Evolutionary conservation across 345 rosid species (phyloP).

Genomic region (Eucalyptus brandiana): DNA sequence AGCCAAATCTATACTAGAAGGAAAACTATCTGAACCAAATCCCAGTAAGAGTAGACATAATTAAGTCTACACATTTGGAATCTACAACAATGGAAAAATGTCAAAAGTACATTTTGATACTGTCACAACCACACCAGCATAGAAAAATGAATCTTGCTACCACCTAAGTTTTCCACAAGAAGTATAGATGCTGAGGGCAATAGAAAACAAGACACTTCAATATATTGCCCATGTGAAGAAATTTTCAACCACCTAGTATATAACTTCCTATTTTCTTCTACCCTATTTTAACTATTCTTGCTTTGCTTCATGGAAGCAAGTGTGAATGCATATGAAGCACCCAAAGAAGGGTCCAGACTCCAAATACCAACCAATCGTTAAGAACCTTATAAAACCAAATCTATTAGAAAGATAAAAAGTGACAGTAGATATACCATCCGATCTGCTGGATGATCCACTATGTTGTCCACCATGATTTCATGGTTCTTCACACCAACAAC

Average conservation of each 20-base stretch:
- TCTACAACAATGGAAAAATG: neutral
- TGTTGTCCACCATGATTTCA: neutral
- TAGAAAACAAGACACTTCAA: neutral
- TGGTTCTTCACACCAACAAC: conserved; percentile 12
- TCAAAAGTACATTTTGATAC: neutral
- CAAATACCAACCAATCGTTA: neutral
- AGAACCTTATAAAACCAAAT: neutral
- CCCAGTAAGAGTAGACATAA: neutral
- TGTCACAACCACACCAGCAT: neutral
- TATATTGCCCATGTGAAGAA: neutral
- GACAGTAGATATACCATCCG: conserved; percentile 21
- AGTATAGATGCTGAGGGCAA: neutral
- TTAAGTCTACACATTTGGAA: neutral
- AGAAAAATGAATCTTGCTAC: neutral
- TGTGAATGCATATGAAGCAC: neutral
- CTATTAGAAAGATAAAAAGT: neutral
- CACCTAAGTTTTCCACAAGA: neutral
- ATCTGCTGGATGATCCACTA: neutral
- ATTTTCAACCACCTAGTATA: neutral
- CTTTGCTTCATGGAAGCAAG: neutral
- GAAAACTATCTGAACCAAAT: neutral
- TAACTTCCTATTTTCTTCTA: neutral
- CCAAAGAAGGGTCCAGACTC: neutral
- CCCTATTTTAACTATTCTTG: neutral
- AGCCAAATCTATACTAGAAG: neutral